Base-by-base conservation (phyloP, 306 rosid species). In the Cucurbita argyrosperma region DNA sequence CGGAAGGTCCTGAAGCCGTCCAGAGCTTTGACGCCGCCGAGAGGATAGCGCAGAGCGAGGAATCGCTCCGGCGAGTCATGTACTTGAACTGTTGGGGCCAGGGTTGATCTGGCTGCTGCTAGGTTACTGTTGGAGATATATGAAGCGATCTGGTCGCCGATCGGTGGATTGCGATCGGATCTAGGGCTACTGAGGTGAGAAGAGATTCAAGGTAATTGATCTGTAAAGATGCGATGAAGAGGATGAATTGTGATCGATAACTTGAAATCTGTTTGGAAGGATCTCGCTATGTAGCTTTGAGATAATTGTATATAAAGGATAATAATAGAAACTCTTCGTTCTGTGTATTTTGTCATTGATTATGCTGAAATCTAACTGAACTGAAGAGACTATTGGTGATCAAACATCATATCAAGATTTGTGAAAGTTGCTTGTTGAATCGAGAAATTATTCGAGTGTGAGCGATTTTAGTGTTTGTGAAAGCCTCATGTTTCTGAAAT, bases 31-130 rank as follows among this genome's bases (percentile, higher is more conserved):
- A 86, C 26, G 84, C 26, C 35, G 83, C 77, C 0, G 82, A 84
- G 4, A 77, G 72, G n/a, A 75, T 68, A 43, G 72, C 30, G 40
- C 88, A 88, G 40, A 61, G 90, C 8, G 96, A 93, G 21, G 98
- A 94, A 66, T 90, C 96, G 76, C 85, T 94, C 43, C 80, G 84
- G 76, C 76, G 83, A 74, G 97, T 94, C 35, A 93, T 93, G 98
- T 94, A 87, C 88, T 62, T 90, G 84, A 94, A 82, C 75, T 94
- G 98, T 76, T 94, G 97, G 98, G 98, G 98, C 7, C 95, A 85
- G 76, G 95, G 92, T 68, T 93, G 76, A 88, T 78, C 18, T 77
- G 35, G 40, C 35, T 30, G 13, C 75, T 53, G 1, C 77, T 64
- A 73, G 74, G 38, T 55, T 7, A 39, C 18, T 8, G 30, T 6